Evolutionary conservation across 1,284 basidiomycete species (phyloP), one percentile per base, ranked within the genome.

Genomic region (Cronartium quercuum): DNA sequence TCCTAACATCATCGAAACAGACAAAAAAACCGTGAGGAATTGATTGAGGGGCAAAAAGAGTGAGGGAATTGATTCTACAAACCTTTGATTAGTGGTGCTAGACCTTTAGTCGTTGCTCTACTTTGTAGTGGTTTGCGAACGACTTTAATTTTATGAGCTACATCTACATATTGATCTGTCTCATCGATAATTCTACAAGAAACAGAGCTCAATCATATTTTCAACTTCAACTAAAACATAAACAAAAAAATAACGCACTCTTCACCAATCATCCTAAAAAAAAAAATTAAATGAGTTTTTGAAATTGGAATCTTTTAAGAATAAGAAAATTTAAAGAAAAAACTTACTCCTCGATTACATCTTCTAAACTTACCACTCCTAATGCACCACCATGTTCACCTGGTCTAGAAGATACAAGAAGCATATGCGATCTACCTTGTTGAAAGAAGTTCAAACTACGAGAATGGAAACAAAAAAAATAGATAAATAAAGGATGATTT

Each of bases 391-490:
- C 89, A 4, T 88, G 84, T 58, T 86, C 82, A 0, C 94, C 94
- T 0, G 94, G 94, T 0, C 90, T 90, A 12, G 85, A 85, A 78
- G 90, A 93, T 44, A 98, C 87, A 34, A 98, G 84, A 29, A 98
- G 85, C 77, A 98, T 85, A 83, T 98, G 95, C 0, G 93, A 92
- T 66, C 94, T 88, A 6, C 95, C 95, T 2, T 93, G 95, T 85
- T 98, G 95, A 86, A 81, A 81, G 77, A 79, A 82, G 76, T 81
- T 81, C 71, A 82, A 80, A 21, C 68, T 75, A 57, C 1, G 60
- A 38, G 29, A 12, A 21, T n/a, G 12, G 29, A 38, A 42, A 47
- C 4, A 2, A 47, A n/a, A 57, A 9, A 41, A 0, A 24, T 37
- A 13, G 41, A 29, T 37, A 15, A 40, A 10, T 24, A 47, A 42